Percentiles rank a stretch among this genome's conserved stretches.
These are phyloP conservation scores for Fonsecaea erecta DNA, from an alignment of 2,329 filamentous ascomycete genomes.

Conservation along the genomic window DNA sequence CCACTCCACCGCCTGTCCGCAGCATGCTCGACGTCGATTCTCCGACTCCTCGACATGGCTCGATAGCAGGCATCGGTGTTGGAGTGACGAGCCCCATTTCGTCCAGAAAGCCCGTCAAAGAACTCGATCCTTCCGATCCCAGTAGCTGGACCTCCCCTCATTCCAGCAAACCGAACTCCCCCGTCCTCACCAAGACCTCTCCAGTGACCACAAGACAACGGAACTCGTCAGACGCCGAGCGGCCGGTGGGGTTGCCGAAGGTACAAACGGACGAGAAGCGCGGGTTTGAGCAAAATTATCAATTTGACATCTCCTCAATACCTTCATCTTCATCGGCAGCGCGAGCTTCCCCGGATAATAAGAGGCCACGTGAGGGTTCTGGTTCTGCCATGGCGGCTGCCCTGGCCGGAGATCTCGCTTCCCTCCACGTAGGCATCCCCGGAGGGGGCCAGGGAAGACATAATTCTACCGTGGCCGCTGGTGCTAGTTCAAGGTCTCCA, in stretches of 20 bases:
- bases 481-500: slow-evolving; percentile 49
- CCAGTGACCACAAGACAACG: slow-evolving; percentile 36
- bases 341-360: slow-evolving; percentile 46
- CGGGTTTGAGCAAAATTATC: slow-evolving; percentile 43
- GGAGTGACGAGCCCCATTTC: slow-evolving; percentile 43
- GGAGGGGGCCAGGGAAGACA: slow-evolving; percentile 29
- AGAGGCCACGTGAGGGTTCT: slow-evolving; percentile 48
- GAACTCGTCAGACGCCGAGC: slow-evolving; percentile 42
- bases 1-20: slow-evolving; percentile 64
- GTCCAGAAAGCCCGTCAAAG: slow-evolving; percentile 41
- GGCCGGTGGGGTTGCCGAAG: slow-evolving; percentile 36
- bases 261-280: slow-evolving; percentile 37
- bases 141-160: slow-evolving; percentile 43
- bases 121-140: slow-evolving; percentile 45
- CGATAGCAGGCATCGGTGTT: slow-evolving; percentile 46
- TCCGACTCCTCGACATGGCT: slow-evolving; percentile 43
- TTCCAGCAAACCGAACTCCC: slow-evolving; percentile 39
- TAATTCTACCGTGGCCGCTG: slow-evolving; percentile 46
- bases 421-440: slow-evolving; percentile 39
- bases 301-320: slow-evolving; percentile 53
- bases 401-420: slow-evolving; percentile 48
- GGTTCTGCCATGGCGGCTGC: slow-evolving; percentile 52
- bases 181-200: slow-evolving; percentile 44
- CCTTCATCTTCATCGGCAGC: slow-evolving; percentile 48
- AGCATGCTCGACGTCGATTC: slow-evolving; percentile 69